These are phyloP conservation scores for Rhizopogon roseolus DNA, from an alignment of 768 basidiomycete species.

Conservation along the genomic window DNA sequence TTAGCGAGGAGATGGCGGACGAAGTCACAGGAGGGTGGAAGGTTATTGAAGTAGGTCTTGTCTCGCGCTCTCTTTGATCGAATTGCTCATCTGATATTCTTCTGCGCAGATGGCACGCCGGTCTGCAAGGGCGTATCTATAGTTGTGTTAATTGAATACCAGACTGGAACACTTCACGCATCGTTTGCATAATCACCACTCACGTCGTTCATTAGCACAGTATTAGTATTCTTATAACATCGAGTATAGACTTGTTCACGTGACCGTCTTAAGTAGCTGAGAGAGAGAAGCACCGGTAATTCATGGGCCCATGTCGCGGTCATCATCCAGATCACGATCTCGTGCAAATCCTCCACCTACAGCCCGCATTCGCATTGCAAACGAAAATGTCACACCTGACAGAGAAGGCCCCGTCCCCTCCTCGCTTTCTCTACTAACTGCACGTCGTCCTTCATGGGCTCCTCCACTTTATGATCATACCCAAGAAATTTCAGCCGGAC, in stretches of 20 bases:
- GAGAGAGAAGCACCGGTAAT: not conserved
- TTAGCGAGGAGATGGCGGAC: constrained; percentile 84
- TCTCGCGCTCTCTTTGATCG: not conserved
- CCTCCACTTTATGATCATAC: constrained; percentile 22
- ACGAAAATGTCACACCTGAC: constrained; percentile 13
- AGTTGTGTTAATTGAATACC: constrained; percentile 7
- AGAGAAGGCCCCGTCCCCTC: constrained; percentile 20
- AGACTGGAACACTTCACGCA: constrained; percentile 10
- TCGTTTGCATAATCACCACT: constrained; percentile 25
- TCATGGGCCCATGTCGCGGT: constrained; percentile 17
- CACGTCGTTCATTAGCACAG: constrained; percentile 7
- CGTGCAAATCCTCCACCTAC: constrained; percentile 5
- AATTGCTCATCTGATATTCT: not conserved
- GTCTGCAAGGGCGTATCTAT: constrained; percentile 47
- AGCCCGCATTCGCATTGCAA: constrained; percentile 17
- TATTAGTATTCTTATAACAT: constrained; percentile 24
- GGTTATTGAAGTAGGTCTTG: constrained; percentile 75
- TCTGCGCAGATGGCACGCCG: constrained; percentile 43
- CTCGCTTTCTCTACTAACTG: constrained; percentile 26
- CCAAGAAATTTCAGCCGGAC: constrained; percentile 17
- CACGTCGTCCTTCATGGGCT: constrained; percentile 29
- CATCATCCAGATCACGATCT: constrained; percentile 18
- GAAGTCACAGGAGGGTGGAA: constrained; percentile 98
- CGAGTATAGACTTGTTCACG: constrained; percentile 15
- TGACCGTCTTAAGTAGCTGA: not conserved